phyloP scores from a whole-genome alignment of 2,329 filamentous ascomycete genomes.

The Pezizomycotina sp. region DNA sequence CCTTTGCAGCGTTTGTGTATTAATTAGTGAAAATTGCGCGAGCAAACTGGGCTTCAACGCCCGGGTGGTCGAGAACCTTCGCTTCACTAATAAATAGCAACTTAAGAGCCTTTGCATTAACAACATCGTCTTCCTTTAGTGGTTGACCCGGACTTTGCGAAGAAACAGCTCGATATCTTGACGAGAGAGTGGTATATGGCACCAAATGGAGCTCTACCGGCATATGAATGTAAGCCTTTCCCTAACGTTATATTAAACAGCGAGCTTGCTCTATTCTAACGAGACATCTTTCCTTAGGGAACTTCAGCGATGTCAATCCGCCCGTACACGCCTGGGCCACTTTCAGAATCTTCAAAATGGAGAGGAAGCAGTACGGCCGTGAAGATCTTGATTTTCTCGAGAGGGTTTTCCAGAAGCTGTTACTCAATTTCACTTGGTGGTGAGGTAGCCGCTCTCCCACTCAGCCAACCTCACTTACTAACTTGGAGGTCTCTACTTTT shows the following conservation, averaged over 20 bases:
- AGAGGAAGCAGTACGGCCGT: slow-evolving; percentile 88
- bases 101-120: too few species aligned
- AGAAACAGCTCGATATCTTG: slow-evolving; percentile 92
- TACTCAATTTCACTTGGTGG: slow-evolving; percentile 94
- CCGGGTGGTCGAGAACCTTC: too few species aligned
- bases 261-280: too few species aligned
- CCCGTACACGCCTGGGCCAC: slow-evolving; percentile 93
- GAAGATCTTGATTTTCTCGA: slow-evolving; percentile 93
- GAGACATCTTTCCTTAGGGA: too few species aligned
- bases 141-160: slow-evolving; percentile 94
- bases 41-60: too few species aligned
- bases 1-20: too few species aligned
- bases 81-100: too few species aligned
- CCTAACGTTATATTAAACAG: background rate
- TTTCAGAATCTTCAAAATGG: slow-evolving; percentile 94
- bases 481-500: slow-evolving; percentile 9
- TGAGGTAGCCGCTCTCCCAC: background rate
- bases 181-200: slow-evolving; percentile 98
- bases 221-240: slow-evolving; percentile 36
- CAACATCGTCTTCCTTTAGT: too few species aligned
- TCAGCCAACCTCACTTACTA: slow-evolving; percentile 8
- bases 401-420: slow-evolving; percentile 85
- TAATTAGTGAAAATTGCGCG: too few species aligned
- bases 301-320: slow-evolving; percentile 92
- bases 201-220: slow-evolving; percentile 84